phyloP scores from a whole-genome alignment of 768 basidiomycete species.

The Lentinula detonsa region DNA sequence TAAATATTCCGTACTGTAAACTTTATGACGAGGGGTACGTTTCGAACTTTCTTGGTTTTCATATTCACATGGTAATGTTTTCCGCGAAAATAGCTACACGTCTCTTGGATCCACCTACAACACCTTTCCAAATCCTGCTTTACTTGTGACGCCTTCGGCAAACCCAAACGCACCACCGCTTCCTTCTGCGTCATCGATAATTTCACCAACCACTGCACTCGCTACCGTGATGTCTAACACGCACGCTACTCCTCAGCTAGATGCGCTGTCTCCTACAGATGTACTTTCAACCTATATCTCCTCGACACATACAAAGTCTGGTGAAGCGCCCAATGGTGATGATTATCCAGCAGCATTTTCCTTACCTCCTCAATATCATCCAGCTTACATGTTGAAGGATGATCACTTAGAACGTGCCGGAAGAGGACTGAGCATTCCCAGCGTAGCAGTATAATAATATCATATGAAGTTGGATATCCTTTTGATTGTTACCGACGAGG shows the following conservation, averaged over 20 bases:
- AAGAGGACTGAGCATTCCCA: conserved; percentile 35
- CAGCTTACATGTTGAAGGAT: conserved; percentile 79
- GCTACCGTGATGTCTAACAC: conserved; percentile 22
- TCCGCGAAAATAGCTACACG: conserved; percentile 66
- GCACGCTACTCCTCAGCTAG: conserved; percentile 10
- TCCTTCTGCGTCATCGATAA: conserved; percentile 1
- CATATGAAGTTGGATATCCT: background rate
- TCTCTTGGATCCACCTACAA: conserved; percentile 95
- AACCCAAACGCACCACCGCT: background rate
- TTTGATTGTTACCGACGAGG: too few relatives aligned
- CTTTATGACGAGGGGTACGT: conserved; percentile 89
- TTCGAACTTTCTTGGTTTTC: background rate
- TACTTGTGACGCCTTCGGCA: conserved; percentile 31
- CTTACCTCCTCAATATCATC: conserved; percentile 40
- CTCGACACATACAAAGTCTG: conserved; percentile 17
- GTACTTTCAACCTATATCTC: conserved; percentile 15
- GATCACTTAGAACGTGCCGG: conserved; percentile 70
- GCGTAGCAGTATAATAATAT: background rate
- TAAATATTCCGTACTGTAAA: conserved; percentile 79
- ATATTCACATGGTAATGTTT: background rate
- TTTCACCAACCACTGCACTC: conserved; percentile 22
- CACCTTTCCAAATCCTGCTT: conserved; percentile 88
- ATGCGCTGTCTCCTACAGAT: conserved; percentile 11
- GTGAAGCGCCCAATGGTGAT: conserved; percentile 5
- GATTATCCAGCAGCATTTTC: background rate